Conservation (phyloP, 768 basidiomycete genomes). For the Mycena galericulata region DNA sequence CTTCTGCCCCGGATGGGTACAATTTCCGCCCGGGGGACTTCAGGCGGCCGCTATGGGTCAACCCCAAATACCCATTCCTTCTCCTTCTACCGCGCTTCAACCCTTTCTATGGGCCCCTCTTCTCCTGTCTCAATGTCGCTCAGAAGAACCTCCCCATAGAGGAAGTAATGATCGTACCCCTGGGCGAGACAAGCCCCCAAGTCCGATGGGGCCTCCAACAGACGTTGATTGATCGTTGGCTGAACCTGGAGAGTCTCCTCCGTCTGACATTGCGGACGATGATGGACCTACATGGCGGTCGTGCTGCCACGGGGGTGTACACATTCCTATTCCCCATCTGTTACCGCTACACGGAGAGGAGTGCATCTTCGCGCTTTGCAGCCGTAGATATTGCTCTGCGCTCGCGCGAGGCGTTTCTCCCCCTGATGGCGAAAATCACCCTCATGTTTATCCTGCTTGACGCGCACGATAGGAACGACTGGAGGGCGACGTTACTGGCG, state of each 20-base stretch:
- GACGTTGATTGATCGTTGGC: slow-evolving; percentile 23
- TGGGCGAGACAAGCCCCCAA: not conserved
- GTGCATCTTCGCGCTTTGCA: slow-evolving; percentile 3
- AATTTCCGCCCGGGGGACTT: slow-evolving; percentile 14
- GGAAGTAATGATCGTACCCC: not conserved
- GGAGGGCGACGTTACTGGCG: slow-evolving; percentile 11
- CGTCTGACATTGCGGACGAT: slow-evolving; percentile 19
- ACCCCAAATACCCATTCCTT: slow-evolving; percentile 25
- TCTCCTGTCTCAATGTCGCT: slow-evolving; percentile 23
- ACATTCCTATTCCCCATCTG: slow-evolving; percentile 14
- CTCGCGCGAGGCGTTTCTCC: slow-evolving; percentile 31
- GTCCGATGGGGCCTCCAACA: slow-evolving; percentile 27
- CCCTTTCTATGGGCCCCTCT: slow-evolving; percentile 27
- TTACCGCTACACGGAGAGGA: slow-evolving; percentile 24
- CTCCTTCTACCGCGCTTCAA: slow-evolving; percentile 24
- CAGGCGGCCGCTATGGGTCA: slow-evolving; percentile 23
- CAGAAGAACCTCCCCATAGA: slow-evolving; percentile 21
- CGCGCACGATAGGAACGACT: slow-evolving; percentile 10
- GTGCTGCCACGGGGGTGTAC: slow-evolving; percentile 19
- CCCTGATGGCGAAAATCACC: slow-evolving; percentile 23
- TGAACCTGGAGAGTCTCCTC: slow-evolving; percentile 28
- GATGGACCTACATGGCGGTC: slow-evolving; percentile 16
- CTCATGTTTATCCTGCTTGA: slow-evolving; percentile 28
- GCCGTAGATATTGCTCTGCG: slow-evolving; percentile 18
- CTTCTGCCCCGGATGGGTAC: slow-evolving; percentile 18